A percentile compares a stretch with the other conserved stretches of the same genome.
These are phyloP conservation scores for Arachis monticola DNA, from an alignment of 331 rosid genomes.

Conservation along the genomic window DNA sequence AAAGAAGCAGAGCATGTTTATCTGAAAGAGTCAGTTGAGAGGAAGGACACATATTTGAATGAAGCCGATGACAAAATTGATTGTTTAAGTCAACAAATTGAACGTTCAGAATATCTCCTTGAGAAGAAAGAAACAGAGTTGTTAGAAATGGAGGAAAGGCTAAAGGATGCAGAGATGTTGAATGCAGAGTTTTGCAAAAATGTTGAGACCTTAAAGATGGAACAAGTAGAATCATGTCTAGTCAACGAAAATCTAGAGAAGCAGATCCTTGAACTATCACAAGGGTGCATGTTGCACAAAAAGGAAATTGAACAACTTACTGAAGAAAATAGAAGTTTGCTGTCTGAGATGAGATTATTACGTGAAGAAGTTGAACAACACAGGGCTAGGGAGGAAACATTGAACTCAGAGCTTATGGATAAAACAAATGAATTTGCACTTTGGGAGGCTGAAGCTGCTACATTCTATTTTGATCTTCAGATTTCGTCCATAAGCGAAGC, in stretches of 20 bases:
- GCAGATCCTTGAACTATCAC: slow-evolving; percentile 65
- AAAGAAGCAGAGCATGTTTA: slow-evolving; percentile 61
- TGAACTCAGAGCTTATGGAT: slow-evolving; percentile 78
- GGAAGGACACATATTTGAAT: slow-evolving; percentile 53
- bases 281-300: slow-evolving; percentile 62
- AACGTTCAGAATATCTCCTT: slow-evolving; percentile 50
- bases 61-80: slow-evolving; percentile 55
- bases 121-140: slow-evolving; percentile 62
- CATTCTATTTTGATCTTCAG: slow-evolving; percentile 92
- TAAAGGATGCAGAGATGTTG: slow-evolving; percentile 56
- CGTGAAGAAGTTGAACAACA: slow-evolving; percentile 66
- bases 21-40: slow-evolving; percentile 59
- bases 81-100: slow-evolving; percentile 58
- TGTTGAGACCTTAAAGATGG: slow-evolving; percentile 66
- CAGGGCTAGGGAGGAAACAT: slow-evolving; percentile 68
- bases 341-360: slow-evolving; percentile 62
- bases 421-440: slow-evolving; percentile 78
- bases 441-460: slow-evolving; percentile 93
- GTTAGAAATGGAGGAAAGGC: slow-evolving; percentile 63
- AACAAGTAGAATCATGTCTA: slow-evolving; percentile 53
- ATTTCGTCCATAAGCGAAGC: slow-evolving; percentile 79
- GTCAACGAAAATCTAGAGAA: slow-evolving; percentile 56
- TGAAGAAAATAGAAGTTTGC: slow-evolving; percentile 57
- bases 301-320: slow-evolving; percentile 67
- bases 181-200: slow-evolving; percentile 61